phyloP scores from a whole-genome alignment of 306 rosid genomes.

The Gastrolobium bilobum region DNA sequence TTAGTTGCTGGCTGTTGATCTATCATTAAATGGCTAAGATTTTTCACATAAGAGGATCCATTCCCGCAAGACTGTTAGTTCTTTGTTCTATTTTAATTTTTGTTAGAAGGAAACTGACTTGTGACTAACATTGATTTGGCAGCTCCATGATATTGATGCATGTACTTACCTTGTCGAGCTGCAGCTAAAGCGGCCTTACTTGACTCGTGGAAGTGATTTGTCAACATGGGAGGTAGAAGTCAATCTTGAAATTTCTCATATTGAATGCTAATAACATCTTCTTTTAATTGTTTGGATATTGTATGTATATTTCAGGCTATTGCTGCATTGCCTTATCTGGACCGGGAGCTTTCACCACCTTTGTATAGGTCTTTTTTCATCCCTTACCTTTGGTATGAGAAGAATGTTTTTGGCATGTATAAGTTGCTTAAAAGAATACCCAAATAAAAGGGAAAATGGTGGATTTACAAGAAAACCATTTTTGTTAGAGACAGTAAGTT shows the following conservation, averaged over 20 bases:
- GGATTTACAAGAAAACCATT: conserved; percentile 27
- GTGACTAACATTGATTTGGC: conserved; percentile 43
- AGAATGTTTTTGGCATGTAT: conserved; percentile 93
- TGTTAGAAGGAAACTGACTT: conserved; percentile 42
- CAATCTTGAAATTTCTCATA: conserved; percentile 8
- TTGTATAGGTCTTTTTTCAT: conserved; percentile 89
- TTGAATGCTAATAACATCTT: conserved; percentile 17
- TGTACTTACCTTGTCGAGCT: conserved; percentile 96
- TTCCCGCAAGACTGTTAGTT: background rate
- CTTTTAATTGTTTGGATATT: conserved; percentile 10
- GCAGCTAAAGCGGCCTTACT: conserved; percentile 86
- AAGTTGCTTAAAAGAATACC: conserved; percentile 74
- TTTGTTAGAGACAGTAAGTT: conserved; percentile 44
- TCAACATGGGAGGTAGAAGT: conserved; percentile 86
- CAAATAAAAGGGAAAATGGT: conserved; percentile 45
- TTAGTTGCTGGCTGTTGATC: too few species aligned
- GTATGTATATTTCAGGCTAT: conserved; percentile 60
- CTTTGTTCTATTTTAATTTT: conserved; percentile 7
- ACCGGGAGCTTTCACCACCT: conserved; percentile 92
- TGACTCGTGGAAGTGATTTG: conserved; percentile 82
- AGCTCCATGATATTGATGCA: conserved; percentile 77
- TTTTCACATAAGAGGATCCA: too few species aligned
- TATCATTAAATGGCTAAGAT: too few species aligned
- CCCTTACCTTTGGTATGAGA: conserved; percentile 88
- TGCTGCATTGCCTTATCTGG: conserved; percentile 88